Conservation (phyloP, 2,329 filamentous ascomycete species). For the Colletotrichum sp. region DNA sequence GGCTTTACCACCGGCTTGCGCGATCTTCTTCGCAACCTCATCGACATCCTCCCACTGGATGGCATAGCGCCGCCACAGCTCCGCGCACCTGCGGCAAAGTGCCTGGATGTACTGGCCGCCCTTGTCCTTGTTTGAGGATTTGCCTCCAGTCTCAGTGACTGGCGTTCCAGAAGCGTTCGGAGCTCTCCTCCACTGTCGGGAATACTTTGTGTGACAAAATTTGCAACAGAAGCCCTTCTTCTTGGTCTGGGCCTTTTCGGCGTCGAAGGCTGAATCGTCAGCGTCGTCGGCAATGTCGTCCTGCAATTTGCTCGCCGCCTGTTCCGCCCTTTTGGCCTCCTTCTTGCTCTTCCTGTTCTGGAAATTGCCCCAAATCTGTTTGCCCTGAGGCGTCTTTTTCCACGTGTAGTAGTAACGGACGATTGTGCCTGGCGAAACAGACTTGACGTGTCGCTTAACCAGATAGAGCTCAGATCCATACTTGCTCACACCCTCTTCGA, state of each 20-base stretch:
- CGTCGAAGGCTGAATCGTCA: constrained; percentile 96
- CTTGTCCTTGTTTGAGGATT: constrained; percentile 79
- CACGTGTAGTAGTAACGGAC: constrained; percentile 96
- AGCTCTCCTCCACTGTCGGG: constrained; percentile 90
- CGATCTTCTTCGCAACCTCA: constrained; percentile 87
- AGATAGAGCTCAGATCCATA: constrained; percentile 89
- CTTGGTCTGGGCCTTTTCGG: constrained; percentile 78
- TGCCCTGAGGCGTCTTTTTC: constrained; percentile 91
- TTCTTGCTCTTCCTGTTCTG: constrained; percentile 90
- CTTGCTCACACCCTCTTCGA: constrained; percentile 89
- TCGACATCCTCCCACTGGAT: constrained; percentile 96
- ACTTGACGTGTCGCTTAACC: constrained; percentile 86
- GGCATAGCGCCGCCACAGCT: constrained; percentile 94
- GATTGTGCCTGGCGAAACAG: constrained; percentile 78
- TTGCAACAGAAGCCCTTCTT: constrained; percentile 93
- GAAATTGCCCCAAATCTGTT: constrained; percentile 88
- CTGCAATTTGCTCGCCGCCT: constrained; percentile 75
- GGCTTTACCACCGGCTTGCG: constrained; percentile 77
- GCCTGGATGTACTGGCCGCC: constrained; percentile 76
- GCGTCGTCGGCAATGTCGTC: constrained; percentile 92
- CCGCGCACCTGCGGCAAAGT: constrained; percentile 87
- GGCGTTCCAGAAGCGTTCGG: constrained; percentile 78
- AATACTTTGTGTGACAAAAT: constrained; percentile 82
- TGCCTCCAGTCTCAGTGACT: constrained; percentile 67
- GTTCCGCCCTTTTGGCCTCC: constrained; percentile 77